Evolutionary conservation across 345 rosid species (phyloP), one percentile per base, ranked within the genome.

Genomic region (Moringa oleifera): DNA sequence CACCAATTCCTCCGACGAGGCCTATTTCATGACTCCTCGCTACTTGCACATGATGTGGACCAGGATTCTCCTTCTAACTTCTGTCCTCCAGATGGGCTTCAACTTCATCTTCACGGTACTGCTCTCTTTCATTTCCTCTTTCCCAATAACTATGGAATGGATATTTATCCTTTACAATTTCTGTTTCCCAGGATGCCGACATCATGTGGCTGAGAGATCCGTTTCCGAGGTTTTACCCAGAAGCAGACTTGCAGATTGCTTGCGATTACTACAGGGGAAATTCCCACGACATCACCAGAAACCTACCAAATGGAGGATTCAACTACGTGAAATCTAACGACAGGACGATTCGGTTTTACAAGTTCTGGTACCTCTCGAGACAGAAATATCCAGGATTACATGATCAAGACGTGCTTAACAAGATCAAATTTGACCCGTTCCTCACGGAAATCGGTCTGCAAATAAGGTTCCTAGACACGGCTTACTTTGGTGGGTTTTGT

Each of bases 171-270:
- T 33, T 4, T 33, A 33, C 11, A 33, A 11, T 33, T 11, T n/a
- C 6, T 33, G 37, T 4, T 33, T 5, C 37, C n/a, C 74, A 88
- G 96, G 97, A 91, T 77, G 83, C 90, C 3, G 97, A 91, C 62
- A 74, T 88, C 52, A 62, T 88, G 87, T 91, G 97, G 96, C 77
- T 88, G n/a, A 76, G 77, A 54, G 73, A 85, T 72, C 97, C 97
- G 45, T 91, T 91, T 64, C 85, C 79, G 19, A 77, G 75, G 47
- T 81, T 91, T 61, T 73, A 73, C 22, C 63, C 66, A 1, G 72
- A 76, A 25, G 88, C 67, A 19, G 97, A 91, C 73, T 91, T 91
- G 45, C 97, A 91, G 57, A 91, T 91, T 53, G 94, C 97, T 0
- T 91, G 97, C 46, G 97, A 91, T 63, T 1, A 41, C 23, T 88